These are phyloP conservation scores for Aspergillus flavus DNA, from an alignment of 2,329 filamentous ascomycete genomes.

Conservation along the genomic window DNA sequence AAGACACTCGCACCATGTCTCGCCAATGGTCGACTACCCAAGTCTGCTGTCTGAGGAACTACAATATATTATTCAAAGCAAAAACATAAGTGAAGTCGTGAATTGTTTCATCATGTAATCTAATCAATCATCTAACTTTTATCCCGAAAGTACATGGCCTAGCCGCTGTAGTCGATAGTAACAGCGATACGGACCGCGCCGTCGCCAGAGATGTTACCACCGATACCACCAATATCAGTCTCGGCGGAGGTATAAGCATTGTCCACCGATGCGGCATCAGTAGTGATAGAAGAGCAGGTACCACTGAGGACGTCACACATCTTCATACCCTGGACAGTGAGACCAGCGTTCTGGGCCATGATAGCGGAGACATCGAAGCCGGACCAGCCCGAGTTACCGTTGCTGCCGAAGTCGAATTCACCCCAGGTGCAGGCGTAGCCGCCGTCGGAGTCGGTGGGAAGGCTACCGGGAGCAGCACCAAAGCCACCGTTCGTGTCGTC, in stretches of 20 bases:
- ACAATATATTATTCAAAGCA: not conserved
- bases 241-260: constrained; percentile 37
- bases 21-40: not conserved
- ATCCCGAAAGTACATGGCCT: constrained; percentile 13
- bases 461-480: constrained; percentile 27
- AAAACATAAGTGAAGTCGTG: not conserved
- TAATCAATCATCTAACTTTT: not conserved
- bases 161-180: constrained; percentile 32
- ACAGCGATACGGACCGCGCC: constrained; percentile 32
- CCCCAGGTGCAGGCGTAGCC: constrained; percentile 38
- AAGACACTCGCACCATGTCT: not conserved
- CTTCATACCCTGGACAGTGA: constrained; percentile 39
- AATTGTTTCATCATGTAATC: not conserved
- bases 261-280: constrained; percentile 24
- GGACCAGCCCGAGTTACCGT: constrained; percentile 33
- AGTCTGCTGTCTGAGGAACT: not conserved
- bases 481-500: constrained; percentile 40
- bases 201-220: constrained; percentile 32
- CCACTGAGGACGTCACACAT: constrained; percentile 32
- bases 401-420: constrained; percentile 38
- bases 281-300: constrained; percentile 35
- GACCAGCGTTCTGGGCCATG: constrained; percentile 32
- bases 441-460: constrained; percentile 31
- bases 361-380: constrained; percentile 41
- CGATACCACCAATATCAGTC: constrained; percentile 36